Evolutionary conservation across 2,329 filamentous ascomycete genomes (phyloP), one percentile per base, ranked within the genome.

Genomic region (Alternaria gansuensis): DNA sequence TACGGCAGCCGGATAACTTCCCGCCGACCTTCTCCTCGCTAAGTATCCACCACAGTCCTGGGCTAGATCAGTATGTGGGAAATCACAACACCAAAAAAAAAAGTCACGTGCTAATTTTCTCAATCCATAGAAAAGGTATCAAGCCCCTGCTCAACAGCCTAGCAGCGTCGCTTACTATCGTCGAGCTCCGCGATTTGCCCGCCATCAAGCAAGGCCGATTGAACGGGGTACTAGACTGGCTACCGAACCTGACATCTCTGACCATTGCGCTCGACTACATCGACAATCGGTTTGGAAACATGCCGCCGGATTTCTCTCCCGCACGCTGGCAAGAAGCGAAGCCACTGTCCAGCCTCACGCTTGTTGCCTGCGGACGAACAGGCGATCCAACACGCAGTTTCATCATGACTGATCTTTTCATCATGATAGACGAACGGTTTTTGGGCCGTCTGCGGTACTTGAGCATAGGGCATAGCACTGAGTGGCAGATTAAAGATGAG

Each of bases 241-340:
- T 80, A 4, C 80, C 81, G 0, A 64, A 74, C 5, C 67, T 83
- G 2, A 68, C 67, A 2, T 60, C 63, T 23, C 76, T 84, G 1
- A 79, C 76, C 60, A 71, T 83, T 43, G 77, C 79, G 23, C 72
- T 82, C 9, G 81, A 83, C 60, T 83, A 82, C 69, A 79, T 83
- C 51, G 69, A 79, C 74, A 64, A 71, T 8, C 60, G 78, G 40
- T 81, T 82, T 63, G 78, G 66, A 4, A 46, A 64, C 28, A 63
- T 69, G 59, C 72, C 72, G 0, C 3, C 24, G 0, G 59, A 59
- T 21, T 75, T 68, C 50, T 36, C 50, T 0, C 41, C 65, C 0
- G 24, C 28, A 0, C 56, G 52, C 17, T 75, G 71, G 72, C 17
- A 23, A 7, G 51, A 65, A 4, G 57, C 73, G 5, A 74, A 75